phyloP scores from a whole-genome alignment of 2,329 filamentous ascomycete species.

The Alternaria sp. region DNA sequence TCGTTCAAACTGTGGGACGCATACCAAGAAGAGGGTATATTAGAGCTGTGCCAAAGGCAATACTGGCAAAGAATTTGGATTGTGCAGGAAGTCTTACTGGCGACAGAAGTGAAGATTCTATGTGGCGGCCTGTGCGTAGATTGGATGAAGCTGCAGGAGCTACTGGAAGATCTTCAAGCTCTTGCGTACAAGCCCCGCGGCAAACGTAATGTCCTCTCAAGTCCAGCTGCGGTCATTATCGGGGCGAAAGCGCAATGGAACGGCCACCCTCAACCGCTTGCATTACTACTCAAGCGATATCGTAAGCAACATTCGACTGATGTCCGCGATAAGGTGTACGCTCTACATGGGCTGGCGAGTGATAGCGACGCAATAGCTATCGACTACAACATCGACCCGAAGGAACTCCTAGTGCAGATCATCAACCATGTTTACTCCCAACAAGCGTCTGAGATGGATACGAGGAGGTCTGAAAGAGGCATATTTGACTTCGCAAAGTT shows the following conservation, averaged over 20 bases:
- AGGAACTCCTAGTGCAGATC: accelerated
- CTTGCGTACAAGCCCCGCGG: too few species aligned
- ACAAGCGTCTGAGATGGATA: neutral
- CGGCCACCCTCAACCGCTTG: accelerated
- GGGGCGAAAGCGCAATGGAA: neutral
- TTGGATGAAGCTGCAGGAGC: accelerated
- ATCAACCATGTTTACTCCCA: neutral
- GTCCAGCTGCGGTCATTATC: accelerated
- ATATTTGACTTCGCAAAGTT: neutral
- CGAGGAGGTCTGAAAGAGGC: too few species aligned
- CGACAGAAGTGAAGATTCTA: accelerated
- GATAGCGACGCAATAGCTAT: accelerated
- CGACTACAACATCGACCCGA: neutral
- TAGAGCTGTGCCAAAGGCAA: accelerated
- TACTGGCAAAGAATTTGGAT: neutral
- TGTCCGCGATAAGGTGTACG: neutral
- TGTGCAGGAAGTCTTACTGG: neutral
- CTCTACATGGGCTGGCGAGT: neutral
- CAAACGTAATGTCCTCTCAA: too few species aligned
- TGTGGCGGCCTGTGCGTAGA: neutral
- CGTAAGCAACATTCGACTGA: neutral
- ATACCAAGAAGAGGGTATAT: too few species aligned
- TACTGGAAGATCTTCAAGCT: accelerated
- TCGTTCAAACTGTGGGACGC: too few species aligned
- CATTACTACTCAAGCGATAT: neutral